Evolutionary conservation across 345 rosid species (phyloP), one percentile per base, ranked within the genome.

Genomic region (Schrenkiella parvula): DNA sequence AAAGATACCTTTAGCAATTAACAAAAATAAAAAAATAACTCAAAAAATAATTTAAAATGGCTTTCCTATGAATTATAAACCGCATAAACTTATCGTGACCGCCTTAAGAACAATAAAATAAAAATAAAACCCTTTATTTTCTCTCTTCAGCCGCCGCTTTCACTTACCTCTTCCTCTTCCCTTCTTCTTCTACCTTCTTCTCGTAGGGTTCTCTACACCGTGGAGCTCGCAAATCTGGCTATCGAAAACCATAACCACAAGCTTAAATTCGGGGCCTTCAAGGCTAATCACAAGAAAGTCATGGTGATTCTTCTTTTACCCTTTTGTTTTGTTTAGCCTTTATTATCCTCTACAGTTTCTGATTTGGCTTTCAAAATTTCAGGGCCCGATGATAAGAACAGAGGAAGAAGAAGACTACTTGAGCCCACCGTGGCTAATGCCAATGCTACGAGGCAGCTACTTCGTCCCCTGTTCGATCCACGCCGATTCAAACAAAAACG

Each of bases 361-460:
- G 59, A 69, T 54, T 51, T 44, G 21, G 26, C n/a, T 44, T 44
- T 69, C 4, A 1, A 23, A 12, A 2, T 21, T 19, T 66, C 54
- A 78, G 80, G 73, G 88, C 29, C 82, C 86, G 35, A 50, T 81
- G 28, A 79, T 81, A 1, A 74, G 80, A 81, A 78, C 82, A 66
- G 85, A 77, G 5, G 75, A 80, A 1, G 71, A 78, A 18, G 87
- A 64, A 15, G 61, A 83, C 68, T 68, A 28, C 2, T 22, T 5
- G 32, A 84, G 81, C 28, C 95, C 96, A 37, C 82, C 87, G 12
- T 92, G 98, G 98, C 64, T 92, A 79, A 79, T 73, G 55, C 89
- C 98, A 56, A 79, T 92, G 92, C 84, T 92, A 31, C 73, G 79
- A 8, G 95, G 87, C 5, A 82, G 74, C 72, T 92, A 89, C 76